Evolutionary conservation across 345 rosid species (phyloP).

Genomic region (Gynandropsis gynandra): DNA sequence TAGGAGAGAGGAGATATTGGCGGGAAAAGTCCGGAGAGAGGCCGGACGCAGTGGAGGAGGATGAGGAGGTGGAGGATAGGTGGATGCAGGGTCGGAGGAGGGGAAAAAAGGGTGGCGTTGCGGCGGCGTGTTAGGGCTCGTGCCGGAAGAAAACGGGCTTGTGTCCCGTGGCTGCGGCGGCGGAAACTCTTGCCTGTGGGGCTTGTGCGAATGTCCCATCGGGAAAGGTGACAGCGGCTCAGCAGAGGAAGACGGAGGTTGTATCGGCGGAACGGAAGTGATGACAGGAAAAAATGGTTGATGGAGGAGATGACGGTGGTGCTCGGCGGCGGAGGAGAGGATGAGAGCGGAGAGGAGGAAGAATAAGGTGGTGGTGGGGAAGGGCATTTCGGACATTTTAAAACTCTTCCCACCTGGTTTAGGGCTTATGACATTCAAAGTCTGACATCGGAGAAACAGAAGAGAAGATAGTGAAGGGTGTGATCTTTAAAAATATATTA

Average conservation of each 20-base stretch:
- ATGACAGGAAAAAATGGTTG: constrained; percentile 53
- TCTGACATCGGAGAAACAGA: constrained; percentile 24
- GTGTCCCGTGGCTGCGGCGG: constrained; percentile 32
- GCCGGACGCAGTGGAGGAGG: constrained; percentile 40
- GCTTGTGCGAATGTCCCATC: constrained; percentile 23
- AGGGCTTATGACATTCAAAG: constrained; percentile 24
- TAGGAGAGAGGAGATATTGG: constrained; percentile 79
- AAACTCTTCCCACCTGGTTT: not conserved
- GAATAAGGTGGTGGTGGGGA: not conserved
- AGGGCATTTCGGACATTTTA: constrained; percentile 21
- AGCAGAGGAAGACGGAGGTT: not conserved
- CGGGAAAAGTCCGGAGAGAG: constrained; percentile 69
- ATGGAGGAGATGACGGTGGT: constrained; percentile 54
- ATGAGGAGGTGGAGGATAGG: constrained; percentile 26
- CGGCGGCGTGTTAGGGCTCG: constrained; percentile 29
- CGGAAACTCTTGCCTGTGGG: constrained; percentile 17
- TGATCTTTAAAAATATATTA: too few relatives aligned
- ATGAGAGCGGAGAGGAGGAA: constrained; percentile 13
- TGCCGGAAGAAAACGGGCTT: constrained; percentile 38
- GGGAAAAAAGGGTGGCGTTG: constrained; percentile 43
- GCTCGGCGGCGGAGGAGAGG: constrained; percentile 22
- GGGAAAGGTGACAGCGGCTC: too few relatives aligned
- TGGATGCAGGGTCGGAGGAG: constrained; percentile 22
- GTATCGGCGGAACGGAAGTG: constrained; percentile 31
- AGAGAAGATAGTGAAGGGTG: not conserved